Conservation (phyloP, 2,329 filamentous ascomycete species). For the Neurospora sp. region DNA sequence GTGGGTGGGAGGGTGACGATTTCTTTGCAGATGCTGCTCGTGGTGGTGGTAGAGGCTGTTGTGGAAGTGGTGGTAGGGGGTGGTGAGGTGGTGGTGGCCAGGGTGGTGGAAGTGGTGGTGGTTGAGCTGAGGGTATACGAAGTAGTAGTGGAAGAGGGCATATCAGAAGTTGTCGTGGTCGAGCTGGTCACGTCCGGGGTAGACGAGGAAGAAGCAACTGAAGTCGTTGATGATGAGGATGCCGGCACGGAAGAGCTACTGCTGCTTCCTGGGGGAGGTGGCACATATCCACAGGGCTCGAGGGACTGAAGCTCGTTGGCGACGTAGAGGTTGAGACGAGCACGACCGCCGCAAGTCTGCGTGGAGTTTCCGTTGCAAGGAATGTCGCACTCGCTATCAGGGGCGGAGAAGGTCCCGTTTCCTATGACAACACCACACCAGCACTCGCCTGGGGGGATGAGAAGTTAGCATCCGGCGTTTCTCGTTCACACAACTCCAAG, state of each 20-base stretch:
- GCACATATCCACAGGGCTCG: constrained; percentile 36
- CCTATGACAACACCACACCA: constrained; percentile 45
- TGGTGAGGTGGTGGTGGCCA: constrained; percentile 13
- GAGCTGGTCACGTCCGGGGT: constrained; percentile 8
- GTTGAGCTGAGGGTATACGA: constrained; percentile 8
- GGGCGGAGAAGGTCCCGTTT: constrained; percentile 30
- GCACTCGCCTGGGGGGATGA: constrained; percentile 27
- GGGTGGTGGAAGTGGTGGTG: constrained; percentile 11
- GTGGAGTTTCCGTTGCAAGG: constrained; percentile 39
- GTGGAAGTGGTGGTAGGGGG: constrained; percentile 17
- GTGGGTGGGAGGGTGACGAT: constrained; percentile 34
- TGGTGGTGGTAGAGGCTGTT: constrained; percentile 17
- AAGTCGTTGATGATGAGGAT: constrained; percentile 8
- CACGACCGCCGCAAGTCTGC: constrained; percentile 34
- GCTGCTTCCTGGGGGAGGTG: constrained; percentile 13
- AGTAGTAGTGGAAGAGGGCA: constrained; percentile 7
- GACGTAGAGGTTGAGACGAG: constrained; percentile 35
- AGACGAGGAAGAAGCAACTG: constrained; percentile 6
- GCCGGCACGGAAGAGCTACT: constrained; percentile 12
- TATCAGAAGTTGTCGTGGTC: constrained; percentile 9
- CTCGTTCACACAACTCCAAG: not conserved
- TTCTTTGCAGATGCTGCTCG: constrained; percentile 35
- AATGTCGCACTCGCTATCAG: constrained; percentile 34
- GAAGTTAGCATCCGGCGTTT: not conserved
- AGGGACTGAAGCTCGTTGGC: constrained; percentile 39